A percentile compares a stretch with the other conserved stretches of the same genome.
phyloP scores from a whole-genome alignment of 306 rosid species.

The Gleditsia sinensis region DNA sequence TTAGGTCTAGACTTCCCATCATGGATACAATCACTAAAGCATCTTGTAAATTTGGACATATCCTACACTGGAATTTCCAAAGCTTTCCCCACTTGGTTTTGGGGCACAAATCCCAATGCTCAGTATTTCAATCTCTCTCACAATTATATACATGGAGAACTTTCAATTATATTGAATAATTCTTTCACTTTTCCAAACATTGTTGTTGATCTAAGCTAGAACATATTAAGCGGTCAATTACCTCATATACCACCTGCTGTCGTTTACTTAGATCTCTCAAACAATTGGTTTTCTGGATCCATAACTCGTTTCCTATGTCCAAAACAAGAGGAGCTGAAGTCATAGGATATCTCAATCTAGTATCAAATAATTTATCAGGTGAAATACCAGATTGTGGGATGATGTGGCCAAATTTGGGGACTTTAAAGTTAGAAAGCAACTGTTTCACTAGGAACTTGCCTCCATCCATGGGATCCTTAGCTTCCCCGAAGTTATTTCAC shows the following conservation, averaged over 20 bases:
- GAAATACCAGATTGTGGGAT: neutral
- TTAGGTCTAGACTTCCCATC: conserved; percentile 31
- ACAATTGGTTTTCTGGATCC: neutral
- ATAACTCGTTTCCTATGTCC: conserved; percentile 5
- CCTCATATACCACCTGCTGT: neutral
- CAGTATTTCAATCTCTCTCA: rapidly evolving
- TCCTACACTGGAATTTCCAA: neutral
- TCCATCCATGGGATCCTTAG: neutral
- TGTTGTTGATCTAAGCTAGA: conserved; percentile 22
- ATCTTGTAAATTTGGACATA: neutral
- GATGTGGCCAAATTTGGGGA: neutral
- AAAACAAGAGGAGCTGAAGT: neutral
- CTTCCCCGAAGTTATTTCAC: neutral
- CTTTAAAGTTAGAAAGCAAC: neutral
- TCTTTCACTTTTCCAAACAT: rapidly evolving
- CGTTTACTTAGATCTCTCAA: too few relatives aligned
- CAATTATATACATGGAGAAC: neutral
- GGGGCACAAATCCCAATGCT: neutral
- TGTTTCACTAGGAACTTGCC: neutral
- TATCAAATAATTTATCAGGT: neutral
- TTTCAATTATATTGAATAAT: neutral
- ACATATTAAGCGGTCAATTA: neutral
- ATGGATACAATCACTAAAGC: too few relatives aligned
- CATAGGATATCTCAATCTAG: neutral
- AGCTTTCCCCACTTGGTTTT: conserved; percentile 10